Percentiles rank a stretch among this genome's conserved stretches.
These are phyloP conservation scores for Drechmeria coniospora DNA, from an alignment of 2,329 filamentous ascomycete species.

Conservation along the genomic window DNA sequence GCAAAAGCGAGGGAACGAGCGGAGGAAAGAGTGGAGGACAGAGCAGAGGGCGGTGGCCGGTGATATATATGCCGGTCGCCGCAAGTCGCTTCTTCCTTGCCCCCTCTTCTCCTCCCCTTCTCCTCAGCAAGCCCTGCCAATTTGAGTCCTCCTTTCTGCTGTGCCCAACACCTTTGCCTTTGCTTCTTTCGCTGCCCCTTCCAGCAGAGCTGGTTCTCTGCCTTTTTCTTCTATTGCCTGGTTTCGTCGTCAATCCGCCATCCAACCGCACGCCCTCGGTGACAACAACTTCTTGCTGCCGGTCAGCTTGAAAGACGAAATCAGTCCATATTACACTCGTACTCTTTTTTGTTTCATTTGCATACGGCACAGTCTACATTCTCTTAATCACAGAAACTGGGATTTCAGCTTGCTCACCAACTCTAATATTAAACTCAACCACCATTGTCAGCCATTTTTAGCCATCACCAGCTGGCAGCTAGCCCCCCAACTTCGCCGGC, in stretches of 20 bases:
- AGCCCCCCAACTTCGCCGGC: constrained; percentile 1
- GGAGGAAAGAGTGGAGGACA: no score
- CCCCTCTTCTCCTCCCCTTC: constrained; percentile 23
- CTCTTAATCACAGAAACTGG: constrained; percentile 30
- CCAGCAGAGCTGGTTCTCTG: constrained; percentile 40
- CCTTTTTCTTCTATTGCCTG: constrained; percentile 14
- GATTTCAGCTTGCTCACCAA: constrained; percentile 41
- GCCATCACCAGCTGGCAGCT: constrained; percentile 14
- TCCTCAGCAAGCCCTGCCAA: constrained; percentile 53
- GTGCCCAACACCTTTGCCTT: constrained; percentile 16
- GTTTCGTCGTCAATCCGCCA: no score
- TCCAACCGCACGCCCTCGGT: constrained; percentile 26
- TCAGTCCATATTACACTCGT: no score
- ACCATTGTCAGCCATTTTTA: constrained; percentile 9
- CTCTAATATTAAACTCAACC: constrained; percentile 10
- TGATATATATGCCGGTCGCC: constrained; percentile 13
- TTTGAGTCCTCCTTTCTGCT: constrained; percentile 36
- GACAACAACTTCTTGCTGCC: constrained; percentile 9
- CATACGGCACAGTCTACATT: constrained; percentile 1
- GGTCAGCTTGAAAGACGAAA: constrained; percentile 8
- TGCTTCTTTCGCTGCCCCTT: constrained; percentile 18
- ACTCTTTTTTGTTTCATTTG: constrained; percentile 9
- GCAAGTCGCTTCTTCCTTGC: constrained; percentile 13
- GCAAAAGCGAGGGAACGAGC: no score
- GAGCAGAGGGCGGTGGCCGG: no score